Conservation (phyloP, 2,329 filamentous ascomycete species). For the Hypoxylon sp. region DNA sequence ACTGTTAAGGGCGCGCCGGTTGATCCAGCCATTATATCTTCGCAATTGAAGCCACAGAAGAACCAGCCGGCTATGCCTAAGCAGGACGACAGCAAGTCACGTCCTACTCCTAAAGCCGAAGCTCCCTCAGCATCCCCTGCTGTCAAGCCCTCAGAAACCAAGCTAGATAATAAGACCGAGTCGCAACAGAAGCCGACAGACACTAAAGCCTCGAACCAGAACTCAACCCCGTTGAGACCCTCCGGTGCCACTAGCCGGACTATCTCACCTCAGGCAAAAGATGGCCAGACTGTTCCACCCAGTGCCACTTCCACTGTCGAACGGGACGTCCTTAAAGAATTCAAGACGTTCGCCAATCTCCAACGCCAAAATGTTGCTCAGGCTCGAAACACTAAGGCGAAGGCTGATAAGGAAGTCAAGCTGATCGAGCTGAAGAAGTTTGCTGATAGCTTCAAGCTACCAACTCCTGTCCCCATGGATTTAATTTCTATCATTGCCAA, state of each 20-base stretch:
- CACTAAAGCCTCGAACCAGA: constrained; percentile 48
- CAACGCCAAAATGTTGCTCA: constrained; percentile 71
- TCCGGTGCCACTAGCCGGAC: constrained; percentile 61
- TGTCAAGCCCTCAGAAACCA: constrained; percentile 55
- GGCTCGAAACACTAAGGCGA: constrained; percentile 70
- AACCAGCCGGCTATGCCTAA: constrained; percentile 55
- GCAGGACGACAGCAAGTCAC: constrained; percentile 56
- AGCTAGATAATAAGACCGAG: constrained; percentile 55
- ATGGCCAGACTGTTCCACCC: constrained; percentile 59
- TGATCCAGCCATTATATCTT: constrained; percentile 91
- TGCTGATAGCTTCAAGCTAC: constrained; percentile 92
- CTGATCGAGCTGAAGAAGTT: constrained; percentile 96
- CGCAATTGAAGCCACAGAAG: constrained; percentile 75
- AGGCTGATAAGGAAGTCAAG: constrained; percentile 89
- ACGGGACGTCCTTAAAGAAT: constrained; percentile 72
- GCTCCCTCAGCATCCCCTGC: constrained; percentile 40
- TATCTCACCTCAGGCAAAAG: constrained; percentile 59
- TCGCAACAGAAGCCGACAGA: constrained; percentile 49
- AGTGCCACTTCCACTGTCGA: constrained; percentile 74
- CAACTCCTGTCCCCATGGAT: constrained; percentile 91
- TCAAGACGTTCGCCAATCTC: constrained; percentile 74
- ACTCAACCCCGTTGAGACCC: constrained; percentile 51
- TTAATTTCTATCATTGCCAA: constrained; percentile 96
- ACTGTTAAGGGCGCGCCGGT: constrained; percentile 83
- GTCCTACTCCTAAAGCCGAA: constrained; percentile 47